Conservation (phyloP, 768 basidiomycete species). For the Dendrothele bispora region DNA sequence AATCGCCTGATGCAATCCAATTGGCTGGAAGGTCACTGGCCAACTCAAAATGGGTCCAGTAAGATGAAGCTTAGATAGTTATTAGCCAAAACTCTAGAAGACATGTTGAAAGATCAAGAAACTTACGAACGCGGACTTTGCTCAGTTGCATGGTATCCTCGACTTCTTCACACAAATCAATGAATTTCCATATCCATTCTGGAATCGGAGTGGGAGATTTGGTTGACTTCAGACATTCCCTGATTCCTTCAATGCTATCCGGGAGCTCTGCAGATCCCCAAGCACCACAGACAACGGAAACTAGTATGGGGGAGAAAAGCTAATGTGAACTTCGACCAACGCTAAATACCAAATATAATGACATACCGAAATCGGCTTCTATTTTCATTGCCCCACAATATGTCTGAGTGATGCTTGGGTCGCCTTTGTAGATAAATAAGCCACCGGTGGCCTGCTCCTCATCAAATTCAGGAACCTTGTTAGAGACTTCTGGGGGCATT, state of each 20-base stretch:
- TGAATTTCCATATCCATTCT: conserved; percentile 9
- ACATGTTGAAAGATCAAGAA: not conserved
- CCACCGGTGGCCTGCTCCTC: conserved; percentile 6
- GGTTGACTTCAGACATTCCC: no score
- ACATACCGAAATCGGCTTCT: conserved; percentile 6
- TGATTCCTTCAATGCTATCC: no score
- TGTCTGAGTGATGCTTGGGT: not conserved
- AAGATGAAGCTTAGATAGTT: conserved; percentile 8
- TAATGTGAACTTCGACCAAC: conserved; percentile 1
- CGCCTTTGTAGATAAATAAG: conserved; percentile 1
- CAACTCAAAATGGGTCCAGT: conserved; percentile 16
- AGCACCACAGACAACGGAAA: no score
- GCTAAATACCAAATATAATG: conserved; percentile 5
- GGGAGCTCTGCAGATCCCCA: no score
- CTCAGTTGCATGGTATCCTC: not conserved
- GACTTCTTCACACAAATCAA: conserved; percentile 14
- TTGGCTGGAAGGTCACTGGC: conserved; percentile 12
- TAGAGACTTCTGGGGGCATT: conserved; percentile 8
- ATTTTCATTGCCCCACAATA: conserved; percentile 12
- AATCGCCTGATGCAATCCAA: conserved; percentile 17
- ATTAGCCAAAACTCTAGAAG: not conserved
- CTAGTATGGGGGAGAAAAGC: no score
- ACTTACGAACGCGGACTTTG: conserved; percentile 8
- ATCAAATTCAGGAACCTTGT: conserved; percentile 9
- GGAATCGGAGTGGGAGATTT: no score